Conservation (phyloP, 768 basidiomycete species). For the Porpolomopsis calyptriformis region DNA sequence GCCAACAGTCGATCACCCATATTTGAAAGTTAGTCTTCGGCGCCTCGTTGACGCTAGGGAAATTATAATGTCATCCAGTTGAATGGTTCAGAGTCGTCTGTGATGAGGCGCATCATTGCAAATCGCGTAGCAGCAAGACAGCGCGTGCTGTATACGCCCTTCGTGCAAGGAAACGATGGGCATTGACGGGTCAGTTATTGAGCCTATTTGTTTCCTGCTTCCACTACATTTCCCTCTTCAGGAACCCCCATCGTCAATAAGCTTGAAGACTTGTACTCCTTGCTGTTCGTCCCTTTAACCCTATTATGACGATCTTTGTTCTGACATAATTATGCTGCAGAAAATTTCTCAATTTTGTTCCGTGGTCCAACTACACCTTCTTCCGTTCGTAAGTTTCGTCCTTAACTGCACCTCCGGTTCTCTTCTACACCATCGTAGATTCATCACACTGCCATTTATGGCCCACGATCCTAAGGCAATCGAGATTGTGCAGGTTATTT, state of each 20-base stretch:
- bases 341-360: slow-evolving; percentile 67
- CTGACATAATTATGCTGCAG: slow-evolving; percentile 24
- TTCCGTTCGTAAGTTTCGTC: slow-evolving; percentile 59
- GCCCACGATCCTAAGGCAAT: slow-evolving; percentile 87
- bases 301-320: background rate
- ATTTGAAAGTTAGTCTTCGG: slow-evolving; percentile 50
- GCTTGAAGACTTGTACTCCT: slow-evolving; percentile 82
- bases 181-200: slow-evolving; percentile 55
- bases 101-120: slow-evolving; percentile 94
- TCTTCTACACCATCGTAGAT: slow-evolving; percentile 32
- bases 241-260: slow-evolving; percentile 95
- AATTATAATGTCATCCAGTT: slow-evolving; percentile 29
- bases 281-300: slow-evolving; percentile 37
- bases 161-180: slow-evolving; percentile 74
- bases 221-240: slow-evolving; percentile 11
- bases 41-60: background rate
- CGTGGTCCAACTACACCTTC: slow-evolving; percentile 78
- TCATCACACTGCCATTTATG: slow-evolving; percentile 87
- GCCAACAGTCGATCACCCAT: slow-evolving; percentile 39
- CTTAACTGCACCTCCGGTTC: background rate
- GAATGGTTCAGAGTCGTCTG: slow-evolving; percentile 76
- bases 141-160: slow-evolving; percentile 85
- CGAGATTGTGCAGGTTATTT: slow-evolving; percentile 88
- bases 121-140: slow-evolving; percentile 78
- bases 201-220: background rate